Percentiles rank a stretch among this genome's conserved stretches.
Conservation (phyloP, 2,329 filamentous ascomycete genomes). For the Stachybotrys chlorohalonatus region DNA sequence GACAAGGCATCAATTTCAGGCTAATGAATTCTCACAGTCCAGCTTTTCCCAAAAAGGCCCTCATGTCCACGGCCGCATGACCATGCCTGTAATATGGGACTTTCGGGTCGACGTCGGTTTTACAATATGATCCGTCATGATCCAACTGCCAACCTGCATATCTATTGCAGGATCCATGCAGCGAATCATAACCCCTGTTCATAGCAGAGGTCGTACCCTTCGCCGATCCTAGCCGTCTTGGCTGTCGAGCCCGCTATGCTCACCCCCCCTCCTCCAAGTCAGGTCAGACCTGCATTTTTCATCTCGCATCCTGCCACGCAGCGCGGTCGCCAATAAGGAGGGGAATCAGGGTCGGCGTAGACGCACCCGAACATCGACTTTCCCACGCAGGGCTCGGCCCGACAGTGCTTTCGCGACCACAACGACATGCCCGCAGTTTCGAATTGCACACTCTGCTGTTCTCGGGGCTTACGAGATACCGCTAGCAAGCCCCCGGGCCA, state of each 20-base stretch:
- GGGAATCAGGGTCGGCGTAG: neutral
- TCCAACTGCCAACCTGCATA: neutral
- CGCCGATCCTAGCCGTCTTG: neutral
- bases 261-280: neutral
- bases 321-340: neutral
- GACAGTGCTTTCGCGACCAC: neutral
- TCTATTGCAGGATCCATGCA: neutral
- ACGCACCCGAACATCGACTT: neutral
- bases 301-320: neutral
- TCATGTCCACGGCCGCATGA: neutral
- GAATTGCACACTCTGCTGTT: neutral
- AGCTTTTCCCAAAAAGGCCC: neutral
- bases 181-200: neutral
- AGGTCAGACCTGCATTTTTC: too few relatives aligned
- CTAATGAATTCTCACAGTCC: neutral
- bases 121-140: neutral
- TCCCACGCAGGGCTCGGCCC: neutral
- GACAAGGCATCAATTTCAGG: neutral
- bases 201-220: neutral
- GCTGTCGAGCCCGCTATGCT: neutral
- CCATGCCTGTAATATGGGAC: neutral
- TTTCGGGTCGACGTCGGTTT: neutral
- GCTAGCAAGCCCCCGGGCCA: neutral
- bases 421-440: neutral
- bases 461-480: neutral